Base-by-base conservation (phyloP, 805 yeast species). In the Grigorovia yakushimaensis region DNA sequence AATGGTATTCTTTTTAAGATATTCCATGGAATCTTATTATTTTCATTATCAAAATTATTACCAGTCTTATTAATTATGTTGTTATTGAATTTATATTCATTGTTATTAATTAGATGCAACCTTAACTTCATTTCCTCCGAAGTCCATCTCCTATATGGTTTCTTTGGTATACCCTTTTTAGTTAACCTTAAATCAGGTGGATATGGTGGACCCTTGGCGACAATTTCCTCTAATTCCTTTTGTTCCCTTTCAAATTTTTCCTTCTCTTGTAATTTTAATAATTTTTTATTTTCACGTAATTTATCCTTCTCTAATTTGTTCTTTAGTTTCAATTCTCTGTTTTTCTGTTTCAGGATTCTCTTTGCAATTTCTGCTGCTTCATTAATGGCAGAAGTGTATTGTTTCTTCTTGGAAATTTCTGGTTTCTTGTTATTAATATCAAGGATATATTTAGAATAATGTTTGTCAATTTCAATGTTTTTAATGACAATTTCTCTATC, bases 141-240 rank as follows among this genome's bases (percentile, higher is more conserved):
- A 1, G 67, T 61, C 54, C 60, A 59, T 47, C 66, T 54, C 49
- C 67, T 56, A 43, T 62, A 61, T 4, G 67, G 67, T 42, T 57
- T 61, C 47, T 62, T 64, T 17, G 67, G 66, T 41, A 50, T 52
- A 15, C 67, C 66, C 41, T 55, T 57, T 47, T 62, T 60, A 1
- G 65, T 62, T 27, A 62, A 39, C 23, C 66, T 50, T 41, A 64
- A 39, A 47, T 59, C 62, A 4, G 54, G 42, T 19, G 68, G 67
- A 50, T 64, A 62, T 18, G 67, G 68, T 17, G 67, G 64, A 6
- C 67, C 67, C 36, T 47, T 56, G 2, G 65, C 58, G 11, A 61
- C 66, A 23, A 62, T 58, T 17, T 53, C 59, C 42, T 56, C 60
- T 15, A 64, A 49, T 46, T 61, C 64, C 41, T 55, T 60, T 44